A percentile compares a stretch with the other conserved stretches of the same genome.
These are phyloP conservation scores for Penicillium samsonianum DNA, from an alignment of 495 filamentous ascomycete genomes.

Conservation along the genomic window DNA sequence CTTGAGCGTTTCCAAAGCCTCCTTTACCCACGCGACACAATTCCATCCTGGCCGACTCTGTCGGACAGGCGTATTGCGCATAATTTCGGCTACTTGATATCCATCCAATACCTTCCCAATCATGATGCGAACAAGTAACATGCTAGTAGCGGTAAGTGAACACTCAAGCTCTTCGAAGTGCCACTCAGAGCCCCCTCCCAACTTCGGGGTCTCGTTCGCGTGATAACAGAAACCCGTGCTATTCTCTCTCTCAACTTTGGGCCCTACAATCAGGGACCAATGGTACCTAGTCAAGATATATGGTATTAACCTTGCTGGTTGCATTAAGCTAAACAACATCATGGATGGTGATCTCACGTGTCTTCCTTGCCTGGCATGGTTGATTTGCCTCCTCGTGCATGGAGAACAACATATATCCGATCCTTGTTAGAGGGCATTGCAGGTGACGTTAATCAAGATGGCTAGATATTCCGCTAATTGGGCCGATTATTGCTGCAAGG, in stretches of 20 bases:
- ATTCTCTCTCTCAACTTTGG: slow-evolving; percentile 30
- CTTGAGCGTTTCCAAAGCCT: slow-evolving; percentile 36
- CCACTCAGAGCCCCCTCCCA: slow-evolving; percentile 28
- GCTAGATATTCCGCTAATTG: not conserved
- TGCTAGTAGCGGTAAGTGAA: slow-evolving; percentile 25
- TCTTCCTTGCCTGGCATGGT: slow-evolving; percentile 34
- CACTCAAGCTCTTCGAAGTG: slow-evolving; percentile 33
- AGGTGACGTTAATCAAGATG: not conserved
- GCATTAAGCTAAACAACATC: not conserved
- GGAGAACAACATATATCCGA: slow-evolving; percentile 38
- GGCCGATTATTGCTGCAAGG: not conserved
- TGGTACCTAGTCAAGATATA: slow-evolving; percentile 28
- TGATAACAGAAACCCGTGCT: slow-evolving; percentile 32
- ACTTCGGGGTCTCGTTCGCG: slow-evolving; percentile 25
- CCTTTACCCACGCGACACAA: slow-evolving; percentile 44
- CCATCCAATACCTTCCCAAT: slow-evolving; percentile 45
- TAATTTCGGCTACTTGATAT: slow-evolving; percentile 27
- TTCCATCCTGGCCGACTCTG: slow-evolving; percentile 39
- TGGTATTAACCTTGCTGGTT: not conserved
- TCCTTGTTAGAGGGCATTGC: slow-evolving; percentile 33
- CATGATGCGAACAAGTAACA: slow-evolving; percentile 47
- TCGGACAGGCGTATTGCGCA: slow-evolving; percentile 36
- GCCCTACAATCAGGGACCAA: slow-evolving; percentile 42
- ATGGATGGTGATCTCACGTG: slow-evolving; percentile 14
- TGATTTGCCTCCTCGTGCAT: slow-evolving; percentile 37